These are phyloP conservation scores for Blastomyces silverae DNA, from an alignment of 2,329 filamentous ascomycete species.

Conservation along the genomic window DNA sequence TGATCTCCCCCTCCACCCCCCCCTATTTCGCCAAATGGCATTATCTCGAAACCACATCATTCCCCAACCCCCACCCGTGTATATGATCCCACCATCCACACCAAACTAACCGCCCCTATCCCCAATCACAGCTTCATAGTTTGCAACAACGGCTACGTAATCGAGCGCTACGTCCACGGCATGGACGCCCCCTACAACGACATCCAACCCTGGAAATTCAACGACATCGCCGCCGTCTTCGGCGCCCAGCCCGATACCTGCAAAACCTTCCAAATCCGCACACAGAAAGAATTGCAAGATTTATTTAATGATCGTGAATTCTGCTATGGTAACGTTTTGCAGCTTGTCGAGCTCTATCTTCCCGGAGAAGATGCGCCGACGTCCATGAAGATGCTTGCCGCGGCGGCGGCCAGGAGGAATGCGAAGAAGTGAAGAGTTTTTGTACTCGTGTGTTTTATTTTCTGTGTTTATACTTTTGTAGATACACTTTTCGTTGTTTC, in stretches of 20 bases:
- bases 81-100: no score
- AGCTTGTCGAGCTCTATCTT: constrained; percentile 74
- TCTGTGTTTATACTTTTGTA: no score
- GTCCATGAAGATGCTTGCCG: constrained; percentile 59
- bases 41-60: no score
- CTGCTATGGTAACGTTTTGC: constrained; percentile 43
- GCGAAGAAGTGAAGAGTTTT: constrained; percentile 4
- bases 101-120: not conserved
- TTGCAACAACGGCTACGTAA: constrained; percentile 83
- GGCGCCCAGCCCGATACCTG: constrained; percentile 51
- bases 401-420: constrained; percentile 53
- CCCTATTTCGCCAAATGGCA: not conserved
- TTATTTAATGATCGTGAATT: constrained; percentile 59
- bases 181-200: constrained; percentile 77
- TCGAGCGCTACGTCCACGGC: constrained; percentile 82
- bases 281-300: constrained; percentile 56
- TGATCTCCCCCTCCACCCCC: not conserved
- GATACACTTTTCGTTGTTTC: not conserved
- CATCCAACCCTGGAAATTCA: constrained; percentile 66
- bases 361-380: constrained; percentile 65
- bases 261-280: constrained; percentile 58
- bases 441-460: not conserved
- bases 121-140: constrained; percentile 63
- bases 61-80: no score
- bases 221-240: constrained; percentile 59